Evolutionary conservation across 352 stramenopile genomes (phyloP).

Genomic region (Pythium scleroteichum): DNA sequence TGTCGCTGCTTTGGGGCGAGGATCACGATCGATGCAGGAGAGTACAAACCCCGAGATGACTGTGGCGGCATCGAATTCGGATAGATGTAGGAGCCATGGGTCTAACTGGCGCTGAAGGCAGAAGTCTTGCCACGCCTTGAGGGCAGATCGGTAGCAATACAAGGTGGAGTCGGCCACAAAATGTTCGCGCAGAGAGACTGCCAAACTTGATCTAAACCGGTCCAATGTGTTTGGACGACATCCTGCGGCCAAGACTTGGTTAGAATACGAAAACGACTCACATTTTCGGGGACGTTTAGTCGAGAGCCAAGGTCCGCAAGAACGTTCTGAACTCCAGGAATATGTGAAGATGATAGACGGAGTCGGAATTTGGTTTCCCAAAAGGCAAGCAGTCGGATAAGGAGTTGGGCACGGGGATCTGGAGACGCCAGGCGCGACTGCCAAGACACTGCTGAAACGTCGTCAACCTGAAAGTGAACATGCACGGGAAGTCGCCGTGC

Average conservation of each 20-base stretch:
- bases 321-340: not conserved
- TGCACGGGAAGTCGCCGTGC: too few species aligned
- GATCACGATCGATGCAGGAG: not conserved
- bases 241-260: not conserved
- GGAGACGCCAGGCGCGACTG: too few species aligned
- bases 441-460: too few species aligned
- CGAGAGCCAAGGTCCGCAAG: not conserved
- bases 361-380: not conserved
- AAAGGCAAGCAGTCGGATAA: too few species aligned
- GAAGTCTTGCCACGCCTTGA: slow-evolving; percentile 1
- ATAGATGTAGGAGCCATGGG: not conserved
- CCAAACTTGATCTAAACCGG: not conserved
- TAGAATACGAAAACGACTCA: not conserved
- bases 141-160: not conserved
- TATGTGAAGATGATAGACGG: not conserved
- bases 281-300: not conserved
- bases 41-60: slow-evolving; percentile 4
- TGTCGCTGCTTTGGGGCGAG: not conserved
- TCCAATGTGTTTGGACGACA: not conserved
- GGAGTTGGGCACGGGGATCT: too few species aligned
- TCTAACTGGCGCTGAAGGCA: not conserved
- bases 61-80: not conserved
- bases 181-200: not conserved
- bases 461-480: too few species aligned
- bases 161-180: slow-evolving; percentile 15